Evolutionary conservation across 129 eudicot species (phyloP), one percentile per base, ranked within the genome.

Genomic region (Gnaphalium uliginosum): DNA sequence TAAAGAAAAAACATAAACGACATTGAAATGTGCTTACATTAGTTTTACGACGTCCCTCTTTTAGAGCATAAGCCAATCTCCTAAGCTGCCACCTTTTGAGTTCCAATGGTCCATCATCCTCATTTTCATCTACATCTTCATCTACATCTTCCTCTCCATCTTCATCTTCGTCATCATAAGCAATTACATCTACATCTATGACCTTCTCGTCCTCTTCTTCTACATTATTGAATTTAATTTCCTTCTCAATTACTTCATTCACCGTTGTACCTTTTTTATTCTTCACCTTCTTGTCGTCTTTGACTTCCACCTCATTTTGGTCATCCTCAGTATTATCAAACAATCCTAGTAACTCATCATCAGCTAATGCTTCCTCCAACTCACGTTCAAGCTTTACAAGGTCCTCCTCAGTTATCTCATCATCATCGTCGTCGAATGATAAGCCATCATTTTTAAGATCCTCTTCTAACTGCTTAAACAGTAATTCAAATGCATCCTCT

Each of bases 401-500:
- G 48, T 95, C 99, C 80, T 89, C 96, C 82, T 95, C 99, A 21
- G 74, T 83, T 74, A 94, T 80, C 66, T 94, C 98, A 58, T 90
- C 93, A 51, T 90, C 92, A 64, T 69, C 86, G 69, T 88, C 96
- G 71, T 79, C 81, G 58, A 83, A 77, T 76, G 82, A 35, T 74
- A 78, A 41, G 26, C 86, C 96, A 75, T 90, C 98, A 43, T 87
- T 90, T 79, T 85, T 84, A 57, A 94, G 80, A 86, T 90, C 98
- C 74, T 94, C 96, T 69, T 91, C 99, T 61, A 95, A 84, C 85
- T 80, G 92, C 76, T 78, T 86, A 67, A 95, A 95, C 21, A 95
- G 94, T 39, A 93, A 93, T 77, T 95, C 99, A 75, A 95, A 87
- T 30, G 97, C 92, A 89, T 91, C 99, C 77, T 89, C 99, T 70